Percentiles rank a stretch among this genome's conserved stretches.
Evolutionary conservation across 805 yeast species (phyloP).

Genomic region (Metschnikowia sp.): DNA sequence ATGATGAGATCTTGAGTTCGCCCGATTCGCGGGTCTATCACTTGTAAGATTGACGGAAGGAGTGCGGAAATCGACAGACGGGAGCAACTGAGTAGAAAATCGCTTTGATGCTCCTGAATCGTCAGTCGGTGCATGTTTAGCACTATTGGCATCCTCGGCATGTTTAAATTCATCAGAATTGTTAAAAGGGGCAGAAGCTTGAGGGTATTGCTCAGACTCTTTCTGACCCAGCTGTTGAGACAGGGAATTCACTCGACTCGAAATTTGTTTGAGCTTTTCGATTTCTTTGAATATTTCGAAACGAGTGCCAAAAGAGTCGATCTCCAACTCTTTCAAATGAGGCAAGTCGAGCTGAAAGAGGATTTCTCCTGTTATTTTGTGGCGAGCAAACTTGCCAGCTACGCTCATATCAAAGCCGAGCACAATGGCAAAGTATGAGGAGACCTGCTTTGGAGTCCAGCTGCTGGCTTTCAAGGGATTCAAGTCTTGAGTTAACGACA

Average conservation of each 20-base stretch:
- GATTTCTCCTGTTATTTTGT: conserved; percentile 85
- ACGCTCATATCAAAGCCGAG: conserved; percentile 71
- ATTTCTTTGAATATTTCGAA: conserved; percentile 90
- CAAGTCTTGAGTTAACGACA: conserved; percentile 25
- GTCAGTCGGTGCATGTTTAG: neutral
- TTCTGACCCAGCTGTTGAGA: neutral
- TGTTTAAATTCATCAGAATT: conserved; percentile 20
- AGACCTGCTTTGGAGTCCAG: conserved; percentile 89
- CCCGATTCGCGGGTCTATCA: neutral
- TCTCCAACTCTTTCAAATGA: conserved; percentile 87
- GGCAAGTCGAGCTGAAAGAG: conserved; percentile 80
- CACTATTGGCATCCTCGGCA: neutral
- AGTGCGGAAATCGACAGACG: conserved; percentile 33
- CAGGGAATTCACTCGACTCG: conserved; percentile 9
- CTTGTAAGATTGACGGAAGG: neutral
- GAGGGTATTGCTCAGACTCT: neutral
- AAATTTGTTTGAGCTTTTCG: conserved; percentile 51
- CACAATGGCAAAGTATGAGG: conserved; percentile 63
- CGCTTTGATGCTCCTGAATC: conserved; percentile 9
- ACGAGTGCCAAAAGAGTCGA: conserved; percentile 89
- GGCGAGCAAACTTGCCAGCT: conserved; percentile 79
- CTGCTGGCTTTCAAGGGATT: conserved; percentile 47
- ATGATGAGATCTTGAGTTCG: conserved; percentile 26
- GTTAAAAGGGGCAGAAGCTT: conserved; percentile 8
- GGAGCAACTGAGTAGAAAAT: conserved; percentile 30